These are phyloP conservation scores for Ogataea methylovora DNA, from an alignment of 805 yeast genomes.

Conservation along the genomic window DNA sequence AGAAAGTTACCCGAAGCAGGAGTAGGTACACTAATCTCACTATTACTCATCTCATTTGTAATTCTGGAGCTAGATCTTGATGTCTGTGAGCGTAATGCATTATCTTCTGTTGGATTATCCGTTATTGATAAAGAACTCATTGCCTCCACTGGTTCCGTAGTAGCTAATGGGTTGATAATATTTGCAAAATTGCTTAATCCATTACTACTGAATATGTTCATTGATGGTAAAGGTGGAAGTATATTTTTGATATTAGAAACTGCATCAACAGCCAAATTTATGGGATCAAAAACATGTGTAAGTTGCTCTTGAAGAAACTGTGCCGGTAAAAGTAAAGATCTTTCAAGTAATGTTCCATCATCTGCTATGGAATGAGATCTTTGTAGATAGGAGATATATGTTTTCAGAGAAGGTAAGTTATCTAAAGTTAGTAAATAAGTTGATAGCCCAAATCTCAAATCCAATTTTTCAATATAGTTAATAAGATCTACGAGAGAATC, in stretches of 20 bases:
- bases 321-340: constrained; percentile 22
- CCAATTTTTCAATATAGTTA: constrained; percentile 18
- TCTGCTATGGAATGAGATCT: constrained; percentile 11
- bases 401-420: constrained; percentile 18
- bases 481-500: constrained; percentile 13
- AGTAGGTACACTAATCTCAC: no score
- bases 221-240: not conserved
- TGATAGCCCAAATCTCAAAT: constrained; percentile 18
- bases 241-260: constrained; percentile 16
- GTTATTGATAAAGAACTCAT: no score
- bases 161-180: no score
- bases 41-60: no score
- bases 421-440: constrained; percentile 16
- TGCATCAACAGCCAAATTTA: constrained; percentile 16
- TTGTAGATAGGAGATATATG: constrained; percentile 11
- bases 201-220: no score
- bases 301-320: constrained; percentile 20
- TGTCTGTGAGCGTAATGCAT: no score
- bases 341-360: constrained; percentile 17
- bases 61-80: no score
- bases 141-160: no score
- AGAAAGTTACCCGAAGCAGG: no score
- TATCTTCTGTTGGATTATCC: no score
- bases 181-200: no score
- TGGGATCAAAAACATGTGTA: constrained; percentile 22